Conservation (phyloP, 768 basidiomycete genomes). For the Mycena kentingensis region DNA sequence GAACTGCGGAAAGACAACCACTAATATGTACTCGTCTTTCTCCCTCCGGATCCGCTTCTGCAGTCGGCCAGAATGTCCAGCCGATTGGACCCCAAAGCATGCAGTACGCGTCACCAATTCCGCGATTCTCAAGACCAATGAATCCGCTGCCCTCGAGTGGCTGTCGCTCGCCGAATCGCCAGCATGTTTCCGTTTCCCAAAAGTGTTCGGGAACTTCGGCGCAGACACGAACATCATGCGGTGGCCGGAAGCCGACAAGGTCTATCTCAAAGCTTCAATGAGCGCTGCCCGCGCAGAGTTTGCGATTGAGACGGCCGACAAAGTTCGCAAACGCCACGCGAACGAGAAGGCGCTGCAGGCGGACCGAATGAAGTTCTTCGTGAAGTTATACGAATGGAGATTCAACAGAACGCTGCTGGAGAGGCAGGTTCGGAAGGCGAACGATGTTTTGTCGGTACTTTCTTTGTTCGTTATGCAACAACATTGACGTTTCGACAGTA, state of each 20-base stretch:
- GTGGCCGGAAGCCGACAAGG: conserved; percentile 13
- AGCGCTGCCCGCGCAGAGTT: conserved; percentile 12
- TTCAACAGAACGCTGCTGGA: conserved; percentile 13
- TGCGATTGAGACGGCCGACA: not conserved
- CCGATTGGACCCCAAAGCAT: not conserved
- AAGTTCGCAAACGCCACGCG: conserved; percentile 13
- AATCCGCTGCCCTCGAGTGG: conserved; percentile 16
- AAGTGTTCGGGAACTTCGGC: not conserved
- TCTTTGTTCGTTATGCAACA: conserved; percentile 6
- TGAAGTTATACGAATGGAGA: conserved; percentile 31
- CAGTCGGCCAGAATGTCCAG: conserved; percentile 14
- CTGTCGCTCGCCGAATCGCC: conserved; percentile 20
- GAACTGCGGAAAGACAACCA: conserved; percentile 42
- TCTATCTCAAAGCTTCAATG: conserved; percentile 10
- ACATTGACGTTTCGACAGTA: conserved; percentile 9
- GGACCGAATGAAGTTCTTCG: conserved; percentile 26
- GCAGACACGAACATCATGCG: not conserved
- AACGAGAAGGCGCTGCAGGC: conserved; percentile 8
- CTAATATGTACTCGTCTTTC: conserved; percentile 48
- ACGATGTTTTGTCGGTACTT: conserved; percentile 23
- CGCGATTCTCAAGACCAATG: not conserved
- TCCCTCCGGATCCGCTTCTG: conserved; percentile 51
- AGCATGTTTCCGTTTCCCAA: conserved; percentile 9
- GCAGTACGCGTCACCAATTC: not conserved
- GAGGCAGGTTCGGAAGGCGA: conserved; percentile 4